phyloP scores from a whole-genome alignment of 352 stramenopile species.

The Blastocystis sp. region DNA sequence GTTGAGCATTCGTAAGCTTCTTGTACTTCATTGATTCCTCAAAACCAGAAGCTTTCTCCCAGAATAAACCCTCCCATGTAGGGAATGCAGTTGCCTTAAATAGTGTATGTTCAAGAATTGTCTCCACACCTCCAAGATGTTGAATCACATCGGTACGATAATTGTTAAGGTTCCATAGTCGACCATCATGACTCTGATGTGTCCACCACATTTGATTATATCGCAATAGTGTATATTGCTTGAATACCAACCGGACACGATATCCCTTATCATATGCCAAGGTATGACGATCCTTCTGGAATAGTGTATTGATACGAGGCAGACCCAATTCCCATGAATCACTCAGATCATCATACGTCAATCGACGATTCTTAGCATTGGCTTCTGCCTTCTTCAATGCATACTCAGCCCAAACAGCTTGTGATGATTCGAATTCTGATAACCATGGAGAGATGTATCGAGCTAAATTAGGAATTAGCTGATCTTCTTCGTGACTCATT shows the following conservation, averaged over 20 bases:
- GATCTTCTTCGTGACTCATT: slow-evolving; percentile 88
- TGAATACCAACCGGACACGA: slow-evolving; percentile 94
- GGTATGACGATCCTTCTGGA: slow-evolving; percentile 95
- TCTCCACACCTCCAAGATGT: slow-evolving; percentile 94
- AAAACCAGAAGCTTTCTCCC: slow-evolving; percentile 94
- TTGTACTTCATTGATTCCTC: slow-evolving; percentile 95
- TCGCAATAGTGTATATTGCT: slow-evolving; percentile 91
- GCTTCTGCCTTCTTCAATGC: slow-evolving; percentile 96
- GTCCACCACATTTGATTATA: slow-evolving; percentile 99
- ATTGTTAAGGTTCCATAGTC: slow-evolving; percentile 99
- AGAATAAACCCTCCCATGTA: slow-evolving; percentile 99
- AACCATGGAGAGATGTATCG: slow-evolving; percentile 95
- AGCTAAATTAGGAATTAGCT: slow-evolving; percentile 98
- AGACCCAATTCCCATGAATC: slow-evolving; percentile 98
- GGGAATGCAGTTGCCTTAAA: slow-evolving; percentile 99
- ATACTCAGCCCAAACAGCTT: slow-evolving; percentile 98
- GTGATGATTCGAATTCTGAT: slow-evolving; percentile 96
- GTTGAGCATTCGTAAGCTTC: slow-evolving; percentile 98
- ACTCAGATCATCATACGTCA: slow-evolving; percentile 97
- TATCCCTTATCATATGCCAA: slow-evolving; percentile 99
- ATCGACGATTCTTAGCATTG: slow-evolving; percentile 91
- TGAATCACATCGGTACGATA: slow-evolving; percentile 99
- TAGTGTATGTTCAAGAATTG: slow-evolving; percentile 97
- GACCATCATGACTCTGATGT: slow-evolving; percentile 93
- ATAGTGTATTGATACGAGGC: slow-evolving; percentile 87